Percentiles rank a stretch among this genome's conserved stretches.
Conservation (phyloP, 768 basidiomycete genomes). For the Kwoniella sp. region DNA sequence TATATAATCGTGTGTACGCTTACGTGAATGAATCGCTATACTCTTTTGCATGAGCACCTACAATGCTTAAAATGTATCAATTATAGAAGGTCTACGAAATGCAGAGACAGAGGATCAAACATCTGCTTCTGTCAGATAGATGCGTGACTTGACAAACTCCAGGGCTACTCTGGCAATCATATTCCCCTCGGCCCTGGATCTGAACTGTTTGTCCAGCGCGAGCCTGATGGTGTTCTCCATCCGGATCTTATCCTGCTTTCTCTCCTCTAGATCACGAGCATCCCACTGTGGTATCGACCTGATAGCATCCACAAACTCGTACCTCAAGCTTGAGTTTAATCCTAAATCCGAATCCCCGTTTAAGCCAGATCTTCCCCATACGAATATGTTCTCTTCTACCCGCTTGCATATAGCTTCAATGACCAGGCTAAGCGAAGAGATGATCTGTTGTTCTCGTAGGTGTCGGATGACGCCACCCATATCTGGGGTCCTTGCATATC, state of each 20-base stretch:
- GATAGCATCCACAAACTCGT: constrained; percentile 3
- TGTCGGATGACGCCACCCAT: constrained; percentile 2
- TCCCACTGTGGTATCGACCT: constrained; percentile 7
- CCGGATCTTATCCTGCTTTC: too few species aligned
- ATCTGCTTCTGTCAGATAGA: background rate
- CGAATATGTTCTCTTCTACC: background rate
- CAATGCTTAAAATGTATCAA: too few species aligned
- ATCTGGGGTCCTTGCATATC: constrained; percentile 3
- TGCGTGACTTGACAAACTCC: background rate
- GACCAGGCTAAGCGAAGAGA: background rate
- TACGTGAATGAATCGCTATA: too few species aligned
- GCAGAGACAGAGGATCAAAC: too few species aligned
- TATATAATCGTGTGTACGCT: too few species aligned
- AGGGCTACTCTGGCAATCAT: background rate
- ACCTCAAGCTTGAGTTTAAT: background rate
- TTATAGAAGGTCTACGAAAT: too few species aligned
- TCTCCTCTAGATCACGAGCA: background rate
- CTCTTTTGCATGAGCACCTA: too few species aligned
- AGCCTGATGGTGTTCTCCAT: background rate
- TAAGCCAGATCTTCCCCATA: background rate
- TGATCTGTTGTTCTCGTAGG: background rate
- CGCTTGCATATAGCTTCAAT: background rate
- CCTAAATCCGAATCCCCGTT: background rate
- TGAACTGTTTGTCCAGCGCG: background rate
- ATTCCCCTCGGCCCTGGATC: background rate